Percentiles rank a stretch among this genome's conserved stretches.
phyloP scores from a whole-genome alignment of 257 asterid genomes.

The Solanum sitiens region DNA sequence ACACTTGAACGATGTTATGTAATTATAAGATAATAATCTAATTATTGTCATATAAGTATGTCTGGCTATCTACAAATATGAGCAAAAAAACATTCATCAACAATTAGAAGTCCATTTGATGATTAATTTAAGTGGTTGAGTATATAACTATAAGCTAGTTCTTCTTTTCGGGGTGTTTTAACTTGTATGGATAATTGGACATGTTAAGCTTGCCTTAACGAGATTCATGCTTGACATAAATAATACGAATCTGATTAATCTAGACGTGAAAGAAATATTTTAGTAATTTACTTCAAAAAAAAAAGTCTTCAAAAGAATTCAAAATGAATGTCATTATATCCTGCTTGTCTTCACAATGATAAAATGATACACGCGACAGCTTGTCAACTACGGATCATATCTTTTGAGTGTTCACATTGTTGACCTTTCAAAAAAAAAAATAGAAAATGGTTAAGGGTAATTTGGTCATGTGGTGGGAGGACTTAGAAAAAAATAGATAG shows the following conservation, averaged over 20 bases:
- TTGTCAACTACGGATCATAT: neutral
- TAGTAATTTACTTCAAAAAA: neutral
- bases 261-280: neutral
- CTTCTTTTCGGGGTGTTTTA: neutral
- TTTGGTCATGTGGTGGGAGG: neutral
- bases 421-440: neutral
- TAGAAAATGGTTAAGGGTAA: neutral
- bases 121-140: neutral
- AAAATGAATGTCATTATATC: neutral
- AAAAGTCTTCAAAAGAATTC: neutral
- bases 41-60: too few relatives aligned
- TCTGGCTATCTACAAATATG: neutral
- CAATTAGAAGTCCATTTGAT: neutral
- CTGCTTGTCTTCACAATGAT: neutral
- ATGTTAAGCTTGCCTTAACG: neutral
- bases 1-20: accelerated
- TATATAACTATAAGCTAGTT: neutral
- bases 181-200: neutral
- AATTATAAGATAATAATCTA: too few relatives aligned
- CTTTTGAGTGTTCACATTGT: neutral
- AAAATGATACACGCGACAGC: neutral
- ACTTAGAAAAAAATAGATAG: neutral
- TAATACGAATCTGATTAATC: neutral
- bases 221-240: neutral
- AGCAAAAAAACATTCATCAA: neutral